phyloP scores from a whole-genome alignment of 2,329 filamentous ascomycete species.

The Trichoderma sp. region DNA sequence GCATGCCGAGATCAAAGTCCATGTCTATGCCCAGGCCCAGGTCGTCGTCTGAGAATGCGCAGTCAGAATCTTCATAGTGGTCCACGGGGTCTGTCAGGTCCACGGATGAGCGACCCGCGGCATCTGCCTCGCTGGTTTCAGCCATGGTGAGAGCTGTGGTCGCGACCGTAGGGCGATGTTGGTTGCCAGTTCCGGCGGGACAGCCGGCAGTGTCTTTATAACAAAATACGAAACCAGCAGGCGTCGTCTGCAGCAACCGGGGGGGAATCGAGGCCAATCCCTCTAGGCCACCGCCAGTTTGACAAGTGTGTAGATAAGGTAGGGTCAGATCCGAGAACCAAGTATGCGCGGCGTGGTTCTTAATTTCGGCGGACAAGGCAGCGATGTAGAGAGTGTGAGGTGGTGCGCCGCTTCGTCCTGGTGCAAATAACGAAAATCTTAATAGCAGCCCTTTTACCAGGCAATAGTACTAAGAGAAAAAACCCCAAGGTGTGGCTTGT shows the following conservation, averaged over 20 bases:
- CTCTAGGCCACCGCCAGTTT: neutral
- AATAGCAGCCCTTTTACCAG: neutral
- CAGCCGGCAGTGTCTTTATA: neutral
- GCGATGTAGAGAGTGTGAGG: neutral
- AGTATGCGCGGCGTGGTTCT: neutral
- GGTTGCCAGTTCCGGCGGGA: slow-evolving; percentile 6
- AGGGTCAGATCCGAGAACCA: neutral
- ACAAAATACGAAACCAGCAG: neutral
- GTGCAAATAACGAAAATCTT: neutral
- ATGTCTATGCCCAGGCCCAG: slow-evolving; percentile 31
- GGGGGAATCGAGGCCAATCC: neutral
- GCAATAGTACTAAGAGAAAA: neutral
- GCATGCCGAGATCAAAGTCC: slow-evolving; percentile 44
- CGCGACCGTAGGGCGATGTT: neutral
- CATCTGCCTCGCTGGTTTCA: slow-evolving; percentile 28
- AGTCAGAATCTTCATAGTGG: slow-evolving; percentile 40
- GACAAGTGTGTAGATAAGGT: neutral
- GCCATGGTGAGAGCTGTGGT: neutral
- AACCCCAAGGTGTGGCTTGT: neutral
- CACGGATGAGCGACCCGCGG: slow-evolving; percentile 47
- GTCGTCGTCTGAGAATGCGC: slow-evolving; percentile 35
- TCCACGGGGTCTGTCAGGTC: slow-evolving; percentile 47
- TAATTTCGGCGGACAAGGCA: neutral
- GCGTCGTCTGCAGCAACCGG: neutral
- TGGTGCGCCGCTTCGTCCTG: slow-evolving; percentile 4